phyloP scores from a whole-genome alignment of 2,329 filamentous ascomycete species.

The Fusarium clavum region DNA sequence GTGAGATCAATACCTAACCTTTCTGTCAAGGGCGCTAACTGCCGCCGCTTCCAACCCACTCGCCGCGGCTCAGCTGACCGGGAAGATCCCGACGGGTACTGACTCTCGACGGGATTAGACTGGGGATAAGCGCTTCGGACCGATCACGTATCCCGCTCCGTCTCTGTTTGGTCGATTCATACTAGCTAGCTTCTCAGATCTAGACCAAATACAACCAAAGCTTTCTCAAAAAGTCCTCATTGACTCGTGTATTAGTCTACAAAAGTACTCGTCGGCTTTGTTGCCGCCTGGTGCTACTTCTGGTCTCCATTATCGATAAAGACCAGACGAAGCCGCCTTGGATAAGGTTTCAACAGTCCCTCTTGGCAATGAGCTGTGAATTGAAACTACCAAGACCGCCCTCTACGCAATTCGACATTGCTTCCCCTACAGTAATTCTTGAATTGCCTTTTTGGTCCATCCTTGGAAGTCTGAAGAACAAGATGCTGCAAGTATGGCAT shows the following conservation, averaged over 20 bases:
- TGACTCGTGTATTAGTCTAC: neutral
- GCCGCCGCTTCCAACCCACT: too few species aligned
- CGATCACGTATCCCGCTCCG: too few species aligned
- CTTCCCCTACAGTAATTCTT: neutral
- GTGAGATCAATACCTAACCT: accelerated
- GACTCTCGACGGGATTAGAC: neutral
- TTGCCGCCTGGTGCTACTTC: neutral
- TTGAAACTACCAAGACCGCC: too few species aligned
- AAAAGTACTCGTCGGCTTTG: neutral
- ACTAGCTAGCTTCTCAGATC: neutral
- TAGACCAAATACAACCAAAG: neutral
- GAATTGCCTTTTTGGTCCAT: neutral
- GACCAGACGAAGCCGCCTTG: neutral
- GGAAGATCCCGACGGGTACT: too few species aligned
- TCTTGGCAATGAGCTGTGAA: neutral
- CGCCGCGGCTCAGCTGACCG: neutral
- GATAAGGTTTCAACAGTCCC: neutral
- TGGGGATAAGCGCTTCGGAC: neutral
- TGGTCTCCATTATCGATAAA: neutral
- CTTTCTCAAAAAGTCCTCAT: neutral
- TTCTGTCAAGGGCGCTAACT: neutral
- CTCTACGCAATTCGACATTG: neutral
- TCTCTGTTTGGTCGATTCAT: neutral
- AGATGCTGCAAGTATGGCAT: neutral
- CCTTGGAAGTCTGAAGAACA: accelerated